phyloP scores from a whole-genome alignment of 2,329 filamentous ascomycete species.

The Malbranchea zuffiana region DNA sequence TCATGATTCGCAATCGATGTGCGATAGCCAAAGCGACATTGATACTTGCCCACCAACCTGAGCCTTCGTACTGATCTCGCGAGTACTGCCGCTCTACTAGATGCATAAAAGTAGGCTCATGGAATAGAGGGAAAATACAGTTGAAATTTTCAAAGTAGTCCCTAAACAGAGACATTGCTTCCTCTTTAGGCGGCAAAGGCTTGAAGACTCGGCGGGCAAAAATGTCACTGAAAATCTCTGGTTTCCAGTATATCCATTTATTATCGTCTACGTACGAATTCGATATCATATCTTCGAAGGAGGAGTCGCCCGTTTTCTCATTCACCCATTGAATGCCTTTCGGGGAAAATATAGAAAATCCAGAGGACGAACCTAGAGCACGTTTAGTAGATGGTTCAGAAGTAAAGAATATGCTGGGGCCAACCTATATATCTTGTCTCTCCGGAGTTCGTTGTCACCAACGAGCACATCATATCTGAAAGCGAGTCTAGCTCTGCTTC shows the following conservation, averaged over 20 bases:
- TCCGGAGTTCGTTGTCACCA: slow-evolving; percentile 88
- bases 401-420: slow-evolving; percentile 21
- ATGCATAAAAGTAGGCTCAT: slow-evolving; percentile 98
- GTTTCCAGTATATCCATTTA: slow-evolving; percentile 96
- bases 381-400: slow-evolving; percentile 4
- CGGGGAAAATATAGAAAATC: slow-evolving; percentile 96
- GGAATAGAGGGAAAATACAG: slow-evolving; percentile 94
- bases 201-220: slow-evolving; percentile 79
- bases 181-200: slow-evolving; percentile 70
- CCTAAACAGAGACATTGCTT: slow-evolving; percentile 74
- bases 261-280: slow-evolving; percentile 84
- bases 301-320: slow-evolving; percentile 88
- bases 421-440: slow-evolving; percentile 92
- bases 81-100: slow-evolving; percentile 91
- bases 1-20: slow-evolving; percentile 87
- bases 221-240: slow-evolving; percentile 89
- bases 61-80: slow-evolving; percentile 80
- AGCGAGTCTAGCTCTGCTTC: slow-evolving; percentile 71
- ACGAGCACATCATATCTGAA: slow-evolving; percentile 97
- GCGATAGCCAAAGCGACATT: slow-evolving; percentile 92
- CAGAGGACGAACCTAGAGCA: slow-evolving; percentile 78
- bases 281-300: slow-evolving; percentile 90
- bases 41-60: slow-evolving; percentile 96
- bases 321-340: slow-evolving; percentile 99
- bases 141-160: slow-evolving; percentile 99